Evolutionary conservation across 306 rosid genomes (phyloP).

Genomic region (Sechiopsis laciniata): DNA sequence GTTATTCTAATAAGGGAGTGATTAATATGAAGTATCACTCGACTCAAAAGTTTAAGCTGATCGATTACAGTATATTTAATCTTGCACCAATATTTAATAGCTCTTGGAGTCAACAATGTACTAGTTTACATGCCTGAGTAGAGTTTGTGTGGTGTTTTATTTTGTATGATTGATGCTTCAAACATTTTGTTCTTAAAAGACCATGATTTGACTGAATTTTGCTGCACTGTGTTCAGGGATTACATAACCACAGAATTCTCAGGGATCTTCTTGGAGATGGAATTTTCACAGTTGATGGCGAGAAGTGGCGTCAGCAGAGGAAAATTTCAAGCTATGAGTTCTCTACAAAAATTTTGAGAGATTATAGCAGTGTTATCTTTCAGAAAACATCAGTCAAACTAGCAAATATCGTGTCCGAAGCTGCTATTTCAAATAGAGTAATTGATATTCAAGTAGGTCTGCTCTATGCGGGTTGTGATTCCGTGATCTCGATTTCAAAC

Average conservation of each 20-base stretch:
- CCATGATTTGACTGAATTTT: conserved; percentile 27
- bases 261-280: conserved; percentile 87
- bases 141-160: neutral
- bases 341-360: conserved; percentile 29
- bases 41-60: too few species aligned
- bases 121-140: too few species aligned
- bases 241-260: conserved; percentile 29
- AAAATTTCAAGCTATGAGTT: conserved; percentile 33
- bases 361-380: conserved; percentile 29
- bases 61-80: too few species aligned
- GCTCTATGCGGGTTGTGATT: neutral
- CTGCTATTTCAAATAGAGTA: conserved; percentile 14
- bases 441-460: conserved; percentile 31
- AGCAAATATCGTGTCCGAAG: conserved; percentile 26
- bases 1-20: too few species aligned
- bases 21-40: too few species aligned
- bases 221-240: conserved; percentile 20
- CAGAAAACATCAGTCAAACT: conserved; percentile 24
- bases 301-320: conserved; percentile 33
- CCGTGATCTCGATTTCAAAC: neutral
- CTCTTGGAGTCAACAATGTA: too few species aligned
- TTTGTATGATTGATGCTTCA: conserved; percentile 1
- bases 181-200: neutral
- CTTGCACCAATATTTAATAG: too few species aligned
- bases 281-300: conserved; percentile 47